Conservation (phyloP, 257 asterid species). For the Solanum acaule region DNA sequence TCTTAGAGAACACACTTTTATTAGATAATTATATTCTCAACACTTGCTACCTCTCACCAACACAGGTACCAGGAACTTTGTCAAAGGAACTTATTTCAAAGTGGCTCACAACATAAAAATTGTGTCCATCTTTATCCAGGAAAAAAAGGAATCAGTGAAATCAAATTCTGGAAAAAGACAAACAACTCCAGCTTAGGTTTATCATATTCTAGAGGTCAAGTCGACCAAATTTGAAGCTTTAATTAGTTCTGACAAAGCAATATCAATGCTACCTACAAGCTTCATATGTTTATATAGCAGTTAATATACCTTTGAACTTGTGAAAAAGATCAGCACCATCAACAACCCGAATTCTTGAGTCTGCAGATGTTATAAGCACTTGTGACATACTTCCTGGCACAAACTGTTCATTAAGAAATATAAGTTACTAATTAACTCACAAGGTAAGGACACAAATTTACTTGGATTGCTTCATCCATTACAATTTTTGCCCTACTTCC, state of each 20-base stretch:
- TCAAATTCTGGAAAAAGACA: neutral
- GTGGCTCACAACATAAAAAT: neutral
- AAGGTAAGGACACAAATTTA: neutral
- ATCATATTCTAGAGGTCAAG: neutral
- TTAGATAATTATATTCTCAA: neutral
- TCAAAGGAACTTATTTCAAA: neutral
- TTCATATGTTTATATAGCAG: neutral
- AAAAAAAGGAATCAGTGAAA: neutral
- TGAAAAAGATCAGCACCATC: slow-evolving; percentile 85
- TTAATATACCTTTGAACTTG: slow-evolving; percentile 77
- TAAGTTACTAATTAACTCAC: slow-evolving; percentile 2
- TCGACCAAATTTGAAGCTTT: neutral
- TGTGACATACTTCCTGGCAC: slow-evolving; percentile 90
- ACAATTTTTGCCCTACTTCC: neutral
- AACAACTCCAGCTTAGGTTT: neutral
- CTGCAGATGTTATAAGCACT: slow-evolving; percentile 93
- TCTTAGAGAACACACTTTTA: neutral
- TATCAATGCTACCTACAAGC: neutral
- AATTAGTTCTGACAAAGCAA: neutral
- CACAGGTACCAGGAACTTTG: neutral
- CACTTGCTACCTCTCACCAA: neutral
- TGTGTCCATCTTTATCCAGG: neutral
- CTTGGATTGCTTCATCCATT: neutral
- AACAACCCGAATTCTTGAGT: slow-evolving; percentile 83
- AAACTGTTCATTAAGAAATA: slow-evolving; percentile 46